Base-by-base conservation (phyloP, 768 basidiomycete genomes). In the Collybia sordida region DNA sequence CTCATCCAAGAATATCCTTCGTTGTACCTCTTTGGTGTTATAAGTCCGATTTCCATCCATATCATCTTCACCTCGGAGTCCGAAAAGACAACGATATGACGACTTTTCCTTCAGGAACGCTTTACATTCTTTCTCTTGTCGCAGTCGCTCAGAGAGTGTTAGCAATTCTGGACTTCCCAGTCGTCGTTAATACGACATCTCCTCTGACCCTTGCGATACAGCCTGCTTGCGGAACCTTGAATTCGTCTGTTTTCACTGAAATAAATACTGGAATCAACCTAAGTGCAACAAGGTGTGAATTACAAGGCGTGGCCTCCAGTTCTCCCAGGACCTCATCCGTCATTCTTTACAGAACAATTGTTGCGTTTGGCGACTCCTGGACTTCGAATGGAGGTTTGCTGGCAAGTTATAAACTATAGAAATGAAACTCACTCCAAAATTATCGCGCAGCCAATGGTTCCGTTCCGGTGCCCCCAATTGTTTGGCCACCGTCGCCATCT, bases 341-440 rank as follows among this genome's bases (percentile, higher is more conserved):
- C 6, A 24, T 39, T 42, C 1, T 24, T 37, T 19, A 6, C 12
- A 64, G 64, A 41, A 65, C 65, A 1, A 45, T 67, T 6, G 65
- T 67, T 18, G 61, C 65, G 1, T 65, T 67, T 52, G 65, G 65
- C 0, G 64, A 67, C 43, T 67, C 64, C 4, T 67, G 65, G 65
- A 67, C 65, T 8, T 65, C 65, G 1, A 65, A 64, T 14, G 65
- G 65, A 40, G 48, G 63, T 63, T 14, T 3, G 50, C 27, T 36
- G 31, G 7, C 31, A n/a, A 9, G 2, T 25, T 19, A 6, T 38
- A 11, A 21, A 0, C 6, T 4, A 14, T 9, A 4, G 25, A 14
- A 42, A 28, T 14, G 17, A 11, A 31, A 17, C 24, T 35, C 2
- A 14, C 11, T 7, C 21, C 14, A 38, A 35, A 12, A 6, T 6